Evolutionary conservation across 2,329 filamentous ascomycete genomes (phyloP), one percentile per base, ranked within the genome.

Genomic region (Fusarium compactum): DNA sequence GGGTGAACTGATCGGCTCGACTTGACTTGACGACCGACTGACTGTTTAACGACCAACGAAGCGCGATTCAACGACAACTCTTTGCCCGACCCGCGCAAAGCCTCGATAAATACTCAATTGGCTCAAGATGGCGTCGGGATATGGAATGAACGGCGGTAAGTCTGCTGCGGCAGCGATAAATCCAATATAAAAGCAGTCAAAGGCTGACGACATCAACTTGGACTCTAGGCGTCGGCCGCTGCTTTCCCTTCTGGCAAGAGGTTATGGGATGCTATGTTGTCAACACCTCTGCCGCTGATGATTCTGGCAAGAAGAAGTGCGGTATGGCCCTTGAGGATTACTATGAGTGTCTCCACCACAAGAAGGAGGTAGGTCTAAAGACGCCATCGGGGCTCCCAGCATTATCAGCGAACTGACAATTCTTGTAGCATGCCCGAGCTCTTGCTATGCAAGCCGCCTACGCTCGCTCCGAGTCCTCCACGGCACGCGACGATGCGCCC

Each of bases 201-300:
- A 63, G 53, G 50, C 76, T 80, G 59, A 78, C 67, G 52, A 64
- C n/a, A 62, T 40, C 61, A 55, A 66, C 60, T 62, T 48, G 50
- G 38, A 54, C 51, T 64, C 8, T 75, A 90, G 88, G 88, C 77
- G 86, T 88, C 69, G 85, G 85, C 75, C 93, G 95, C 82, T 99
- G 96, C 90, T 98, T 97, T 86, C 93, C 95, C 80, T 99, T 98
- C 89, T 99, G 96, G 96, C 96, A 99, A 85, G 96, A 99, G 84
- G 90, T 98, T 73, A 92, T 99, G 80, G 94, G 94, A 77, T 99
- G 96, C 89, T 99, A 99, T 82, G 94, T 98, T 67, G 91, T 97
- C 79, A 98, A 98, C 85, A 94, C 94, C 59, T 88, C 87, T 72
- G 85, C 91, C 71, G 92, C 95, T 59, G 92, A 95, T 78, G 86